Base-by-base conservation (phyloP, 441 rosid species). In the Pelargonium cotyledonis region DNA sequence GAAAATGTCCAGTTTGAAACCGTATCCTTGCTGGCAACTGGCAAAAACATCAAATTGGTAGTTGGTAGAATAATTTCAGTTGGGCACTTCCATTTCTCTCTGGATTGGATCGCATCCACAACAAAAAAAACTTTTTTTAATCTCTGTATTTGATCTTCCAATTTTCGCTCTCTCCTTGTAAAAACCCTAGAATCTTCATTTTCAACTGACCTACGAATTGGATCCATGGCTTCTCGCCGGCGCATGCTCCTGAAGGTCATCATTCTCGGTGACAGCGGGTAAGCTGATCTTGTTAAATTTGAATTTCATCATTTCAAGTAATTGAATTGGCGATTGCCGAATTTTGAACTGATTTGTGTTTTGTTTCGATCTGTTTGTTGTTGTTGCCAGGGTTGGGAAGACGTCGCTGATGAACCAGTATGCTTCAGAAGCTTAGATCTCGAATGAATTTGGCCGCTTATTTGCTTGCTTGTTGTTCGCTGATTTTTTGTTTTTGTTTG, bases 371-470 rank as follows among this genome's bases (percentile, higher is more conserved):
- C 6, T 51, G n/a, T 21, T 29, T 26, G 62, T 76, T 66, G 6
- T 12, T 60, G 53, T 49, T 62, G 6, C 64, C 68, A 88, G 95
- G 85, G 97, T 92, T 16, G 95, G 96, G 77, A 89, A 87, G 83
- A 92, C 96, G 23, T 92, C 96, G 53, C 79, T 88, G 75, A 92
- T 89, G 96, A 92, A 89, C 74, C 93, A 89, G 95, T 89, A 88
- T 58, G 82, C 40, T 67, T 73, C 74, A 21, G 26, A 14, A 26
- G 41, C 77, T 76, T 49, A 75, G 66, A 80, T 78, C 75, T 66
- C 66, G 75, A 47, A n/a, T 73, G 23, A 55, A 15, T 61, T 66
- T n/a, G 8, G 11, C 65, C 29, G 29, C 51, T 47, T 68, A 63
- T 9, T 72, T 29, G 4, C 31, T 26, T 26, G 31, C 31, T 26